A percentile compares a stretch with the other conserved stretches of the same genome.
phyloP scores from a whole-genome alignment of 495 filamentous ascomycete species.

The Penicillium steckii region DNA sequence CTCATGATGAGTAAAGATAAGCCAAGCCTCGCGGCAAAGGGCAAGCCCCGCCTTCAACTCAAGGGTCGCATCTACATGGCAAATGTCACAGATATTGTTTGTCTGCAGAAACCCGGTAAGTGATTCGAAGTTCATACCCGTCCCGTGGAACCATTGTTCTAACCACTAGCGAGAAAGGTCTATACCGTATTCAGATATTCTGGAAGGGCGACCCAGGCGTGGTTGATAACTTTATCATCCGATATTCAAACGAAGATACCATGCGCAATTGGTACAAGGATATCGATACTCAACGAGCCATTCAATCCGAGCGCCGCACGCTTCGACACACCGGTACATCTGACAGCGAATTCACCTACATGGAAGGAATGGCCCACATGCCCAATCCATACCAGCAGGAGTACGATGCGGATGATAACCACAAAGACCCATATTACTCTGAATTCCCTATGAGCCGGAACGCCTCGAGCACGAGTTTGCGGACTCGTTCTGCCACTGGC shows the following conservation, averaged over 20 bases:
- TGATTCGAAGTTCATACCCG: slow-evolving; percentile 6
- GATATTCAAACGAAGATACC: slow-evolving; percentile 81
- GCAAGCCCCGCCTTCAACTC: slow-evolving; percentile 79
- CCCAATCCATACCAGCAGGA: slow-evolving; percentile 79
- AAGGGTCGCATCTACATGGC: slow-evolving; percentile 99
- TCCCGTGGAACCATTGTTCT: slow-evolving; percentile 1
- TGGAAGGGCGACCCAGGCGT: slow-evolving; percentile 98
- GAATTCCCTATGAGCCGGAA: slow-evolving; percentile 68
- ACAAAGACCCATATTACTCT: slow-evolving; percentile 43
- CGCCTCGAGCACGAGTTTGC: slow-evolving; percentile 74
- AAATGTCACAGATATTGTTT: slow-evolving; percentile 92
- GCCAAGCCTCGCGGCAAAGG: slow-evolving; percentile 67
- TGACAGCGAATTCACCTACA: slow-evolving; percentile 76
- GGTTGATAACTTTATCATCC: slow-evolving; percentile 93
- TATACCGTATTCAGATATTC: slow-evolving; percentile 94
- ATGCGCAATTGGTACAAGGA: slow-evolving; percentile 87
- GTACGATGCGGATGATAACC: slow-evolving; percentile 77
- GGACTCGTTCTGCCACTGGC: slow-evolving; percentile 75
- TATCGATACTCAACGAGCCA: slow-evolving; percentile 48
- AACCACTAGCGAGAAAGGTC: slow-evolving; percentile 51
- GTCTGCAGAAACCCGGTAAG: slow-evolving; percentile 77
- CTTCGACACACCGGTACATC: slow-evolving; percentile 58
- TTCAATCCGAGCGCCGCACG: slow-evolving; percentile 45
- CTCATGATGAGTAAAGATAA: slow-evolving; percentile 64
- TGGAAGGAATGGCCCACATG: slow-evolving; percentile 60